phyloP scores from a whole-genome alignment of 345 rosid species.

The Hibiscus trionum region DNA sequence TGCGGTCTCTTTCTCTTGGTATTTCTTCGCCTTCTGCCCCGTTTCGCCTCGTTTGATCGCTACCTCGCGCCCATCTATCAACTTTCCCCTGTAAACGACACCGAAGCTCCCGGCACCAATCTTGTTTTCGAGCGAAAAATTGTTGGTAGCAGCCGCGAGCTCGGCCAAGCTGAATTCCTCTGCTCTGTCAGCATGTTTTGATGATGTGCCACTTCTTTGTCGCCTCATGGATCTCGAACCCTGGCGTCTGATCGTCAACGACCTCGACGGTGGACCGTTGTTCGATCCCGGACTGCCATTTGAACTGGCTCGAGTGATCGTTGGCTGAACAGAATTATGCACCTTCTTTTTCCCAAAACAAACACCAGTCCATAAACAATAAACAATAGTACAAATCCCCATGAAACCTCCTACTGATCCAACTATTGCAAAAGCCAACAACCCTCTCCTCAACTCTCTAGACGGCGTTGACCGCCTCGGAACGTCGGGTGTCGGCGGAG shows the following conservation, averaged over 20 bases:
- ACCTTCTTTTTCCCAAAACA: constrained; percentile 80
- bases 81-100: constrained; percentile 66
- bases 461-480: constrained; percentile 26
- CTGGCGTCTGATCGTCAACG: constrained; percentile 68
- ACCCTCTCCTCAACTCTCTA: constrained; percentile 37
- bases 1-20: constrained; percentile 74
- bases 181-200: constrained; percentile 68
- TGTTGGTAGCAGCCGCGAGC: constrained; percentile 68
- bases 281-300: constrained; percentile 40
- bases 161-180: constrained; percentile 65
- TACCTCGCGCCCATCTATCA: constrained; percentile 69
- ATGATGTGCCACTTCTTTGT: constrained; percentile 91
- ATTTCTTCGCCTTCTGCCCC: constrained; percentile 47
- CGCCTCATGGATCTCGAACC: constrained; percentile 69
- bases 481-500: background rate
- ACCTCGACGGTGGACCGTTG: constrained; percentile 49
- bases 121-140: constrained; percentile 68
- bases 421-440: constrained; percentile 61
- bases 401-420: constrained; percentile 65
- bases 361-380: constrained; percentile 68
- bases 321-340: constrained; percentile 92
- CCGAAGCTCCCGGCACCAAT: constrained; percentile 92
- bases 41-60: constrained; percentile 89
- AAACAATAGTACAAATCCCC: constrained; percentile 53
- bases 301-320: constrained; percentile 61